phyloP scores from a whole-genome alignment of 2,329 filamentous ascomycete species.

The Penicillium sp. region DNA sequence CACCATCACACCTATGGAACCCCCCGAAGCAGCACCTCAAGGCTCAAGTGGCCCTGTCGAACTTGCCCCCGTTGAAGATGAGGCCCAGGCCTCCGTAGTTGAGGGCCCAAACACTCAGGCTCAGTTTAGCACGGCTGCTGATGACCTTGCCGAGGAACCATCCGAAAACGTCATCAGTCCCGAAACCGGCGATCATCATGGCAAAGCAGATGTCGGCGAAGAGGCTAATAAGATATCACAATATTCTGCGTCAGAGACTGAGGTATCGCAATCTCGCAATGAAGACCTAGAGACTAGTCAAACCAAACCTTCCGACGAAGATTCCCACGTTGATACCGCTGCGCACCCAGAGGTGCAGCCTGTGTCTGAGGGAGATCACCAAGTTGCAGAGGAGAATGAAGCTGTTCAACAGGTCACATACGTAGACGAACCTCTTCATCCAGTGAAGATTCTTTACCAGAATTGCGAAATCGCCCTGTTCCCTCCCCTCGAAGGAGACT shows the following conservation, averaged over 20 bases:
- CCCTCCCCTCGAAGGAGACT: slow-evolving; percentile 53
- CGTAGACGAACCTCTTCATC: slow-evolving; percentile 35
- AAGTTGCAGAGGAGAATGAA: slow-evolving; percentile 4
- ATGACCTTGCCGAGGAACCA: slow-evolving; percentile 2
- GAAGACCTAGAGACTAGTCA: slow-evolving; percentile 17
- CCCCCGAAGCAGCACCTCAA: slow-evolving; percentile 5
- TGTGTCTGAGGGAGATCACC: slow-evolving; percentile 7
- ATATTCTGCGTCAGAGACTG: neutral
- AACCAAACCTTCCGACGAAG: slow-evolving; percentile 7
- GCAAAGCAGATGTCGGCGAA: slow-evolving; percentile 9
- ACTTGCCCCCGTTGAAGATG: neutral
- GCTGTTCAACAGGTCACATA: slow-evolving; percentile 23
- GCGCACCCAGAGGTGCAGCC: slow-evolving; percentile 11
- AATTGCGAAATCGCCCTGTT: slow-evolving; percentile 59
- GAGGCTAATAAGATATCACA: slow-evolving; percentile 24
- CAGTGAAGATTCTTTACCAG: slow-evolving; percentile 56
- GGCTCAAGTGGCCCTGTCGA: neutral
- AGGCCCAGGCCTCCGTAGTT: neutral
- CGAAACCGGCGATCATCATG: neutral
- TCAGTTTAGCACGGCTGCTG: neutral
- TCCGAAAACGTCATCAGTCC: neutral
- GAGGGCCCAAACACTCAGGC: neutral
- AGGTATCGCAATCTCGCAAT: slow-evolving; percentile 11
- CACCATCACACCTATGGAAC: slow-evolving; percentile 6
- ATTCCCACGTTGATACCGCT: slow-evolving; percentile 2